Evolutionary conservation across 2,329 filamentous ascomycete species (phyloP), one percentile per base, ranked within the genome.

Genomic region (Xylaria sp.): DNA sequence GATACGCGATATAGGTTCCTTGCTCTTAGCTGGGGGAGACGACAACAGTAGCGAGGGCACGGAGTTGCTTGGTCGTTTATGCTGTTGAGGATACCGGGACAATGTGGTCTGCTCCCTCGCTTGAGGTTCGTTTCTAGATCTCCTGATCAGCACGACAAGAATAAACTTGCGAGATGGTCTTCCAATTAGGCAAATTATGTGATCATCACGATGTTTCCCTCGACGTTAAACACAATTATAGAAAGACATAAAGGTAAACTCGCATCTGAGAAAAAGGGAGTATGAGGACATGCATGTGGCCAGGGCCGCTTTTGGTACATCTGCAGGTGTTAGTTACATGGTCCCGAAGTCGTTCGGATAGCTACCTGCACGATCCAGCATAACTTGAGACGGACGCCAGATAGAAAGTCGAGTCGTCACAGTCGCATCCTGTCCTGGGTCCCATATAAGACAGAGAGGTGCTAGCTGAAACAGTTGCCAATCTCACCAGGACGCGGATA

Each of bases 121-220:
- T 66, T 52, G 66, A 62, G n/a, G 54, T 46, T 49, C 62, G 66
- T 72, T 71, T 69, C 63, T 68, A 62, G 71, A 71, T 71, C 71
- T 69, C 63, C 69, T 62, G 66, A 71, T 71, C 66, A 71, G 49
- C 66, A 57, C n/a, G 43, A 49, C 36, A 58, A 25, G 49, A 68
- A 69, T 57, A 61, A 58, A 61, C 31, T 59, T 20, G 33, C n/a
- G 39, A 65, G 58, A 20, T 5, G 23, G 46, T 60, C 51, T 57
- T 62, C 46, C 33, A 31, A 64, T 69, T 67, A 71, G 66, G 63
- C 71, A 65, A 65, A 69, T 59, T 62, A 31, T 12, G 48, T 61
- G 66, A 67, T 64, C 67, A 67, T 43, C 66, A 63, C 51, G 33
- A 58, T 33, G 59, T 71, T 67, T 68, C 46, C 58, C 56, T 5